phyloP scores from a whole-genome alignment of 306 rosid species.

The Quillaja saponaria region DNA sequence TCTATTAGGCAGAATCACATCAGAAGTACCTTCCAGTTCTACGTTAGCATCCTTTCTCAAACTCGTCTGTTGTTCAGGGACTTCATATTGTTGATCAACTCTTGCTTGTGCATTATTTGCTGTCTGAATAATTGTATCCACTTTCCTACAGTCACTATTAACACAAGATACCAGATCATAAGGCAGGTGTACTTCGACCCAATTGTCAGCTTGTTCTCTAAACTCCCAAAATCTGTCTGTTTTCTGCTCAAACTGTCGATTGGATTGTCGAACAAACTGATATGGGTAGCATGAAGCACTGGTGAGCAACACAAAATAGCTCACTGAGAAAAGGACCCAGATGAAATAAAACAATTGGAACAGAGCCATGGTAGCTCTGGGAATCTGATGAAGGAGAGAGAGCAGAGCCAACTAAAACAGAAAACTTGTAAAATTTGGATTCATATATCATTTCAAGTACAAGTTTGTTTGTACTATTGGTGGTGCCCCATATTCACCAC shows the following conservation, averaged over 20 bases:
- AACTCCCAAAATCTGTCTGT: constrained; percentile 81
- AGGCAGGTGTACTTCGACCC: constrained; percentile 83
- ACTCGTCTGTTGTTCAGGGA: constrained; percentile 31
- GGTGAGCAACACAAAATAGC: constrained; percentile 31
- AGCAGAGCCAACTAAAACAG: constrained; percentile 22
- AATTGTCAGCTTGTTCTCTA: constrained; percentile 59
- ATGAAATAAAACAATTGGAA: constrained; percentile 49
- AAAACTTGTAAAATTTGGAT: constrained; percentile 29
- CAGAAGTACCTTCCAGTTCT: constrained; percentile 27
- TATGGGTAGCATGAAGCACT: constrained; percentile 59
- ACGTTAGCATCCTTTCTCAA: constrained; percentile 16
- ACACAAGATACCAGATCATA: constrained; percentile 64
- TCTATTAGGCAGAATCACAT: constrained; percentile 53
- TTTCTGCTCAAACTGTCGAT: constrained; percentile 63
- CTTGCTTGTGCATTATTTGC: constrained; percentile 19
- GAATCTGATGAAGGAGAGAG: constrained; percentile 13
- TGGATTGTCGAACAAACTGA: constrained; percentile 43
- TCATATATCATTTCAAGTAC: constrained; percentile 25
- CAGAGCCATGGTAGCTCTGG: constrained; percentile 52
- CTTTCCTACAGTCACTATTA: constrained; percentile 43
- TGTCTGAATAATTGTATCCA: constrained; percentile 36
- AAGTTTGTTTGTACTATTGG: constrained; percentile 26
- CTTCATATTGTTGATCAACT: constrained; percentile 27
- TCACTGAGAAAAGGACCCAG: constrained; percentile 44
- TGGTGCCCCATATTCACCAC: constrained; percentile 46